Conservation (phyloP, 371 early-diverging fungal species). For the Lichtheimia ornata region DNA sequence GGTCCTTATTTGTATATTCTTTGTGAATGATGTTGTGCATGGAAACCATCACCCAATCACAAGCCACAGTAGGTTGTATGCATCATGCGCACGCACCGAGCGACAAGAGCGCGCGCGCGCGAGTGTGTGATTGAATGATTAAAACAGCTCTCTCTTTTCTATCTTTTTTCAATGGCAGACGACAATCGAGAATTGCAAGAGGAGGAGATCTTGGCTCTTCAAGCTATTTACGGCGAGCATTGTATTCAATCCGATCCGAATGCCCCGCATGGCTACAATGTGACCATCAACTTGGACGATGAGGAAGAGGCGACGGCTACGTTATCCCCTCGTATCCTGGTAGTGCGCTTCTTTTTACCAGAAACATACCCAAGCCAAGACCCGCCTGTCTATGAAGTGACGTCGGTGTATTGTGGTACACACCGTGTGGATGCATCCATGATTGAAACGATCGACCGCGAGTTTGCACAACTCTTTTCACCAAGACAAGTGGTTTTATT, state of each 20-base stretch:
- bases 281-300: slow-evolving; percentile 37
- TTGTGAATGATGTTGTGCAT: too few species aligned
- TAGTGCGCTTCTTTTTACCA: slow-evolving; percentile 63
- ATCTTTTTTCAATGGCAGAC: slow-evolving; percentile 1
- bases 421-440: slow-evolving; percentile 43
- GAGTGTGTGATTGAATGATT: too few species aligned
- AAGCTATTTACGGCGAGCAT: slow-evolving; percentile 44
- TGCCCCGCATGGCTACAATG: slow-evolving; percentile 23
- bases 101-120: too few species aligned
- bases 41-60: too few species aligned
- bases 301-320: slow-evolving; percentile 20
- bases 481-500: slow-evolving; percentile 74
- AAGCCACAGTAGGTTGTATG: too few species aligned
- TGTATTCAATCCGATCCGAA: slow-evolving; percentile 21
- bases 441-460: slow-evolving; percentile 51
- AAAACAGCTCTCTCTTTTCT: too few species aligned
- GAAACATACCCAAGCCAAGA: slow-evolving; percentile 67
- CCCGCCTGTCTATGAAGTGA: slow-evolving; percentile 71
- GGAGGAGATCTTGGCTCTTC: slow-evolving; percentile 41
- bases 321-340: slow-evolving; percentile 36
- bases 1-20: too few species aligned
- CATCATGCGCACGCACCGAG: too few species aligned
- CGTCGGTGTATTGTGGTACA: slow-evolving; percentile 67
- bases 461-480: slow-evolving; percentile 59
- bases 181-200: slow-evolving; percentile 36